These are phyloP conservation scores for Pythium insidiosum DNA, from an alignment of 352 stramenopile genomes.

Conservation along the genomic window DNA sequence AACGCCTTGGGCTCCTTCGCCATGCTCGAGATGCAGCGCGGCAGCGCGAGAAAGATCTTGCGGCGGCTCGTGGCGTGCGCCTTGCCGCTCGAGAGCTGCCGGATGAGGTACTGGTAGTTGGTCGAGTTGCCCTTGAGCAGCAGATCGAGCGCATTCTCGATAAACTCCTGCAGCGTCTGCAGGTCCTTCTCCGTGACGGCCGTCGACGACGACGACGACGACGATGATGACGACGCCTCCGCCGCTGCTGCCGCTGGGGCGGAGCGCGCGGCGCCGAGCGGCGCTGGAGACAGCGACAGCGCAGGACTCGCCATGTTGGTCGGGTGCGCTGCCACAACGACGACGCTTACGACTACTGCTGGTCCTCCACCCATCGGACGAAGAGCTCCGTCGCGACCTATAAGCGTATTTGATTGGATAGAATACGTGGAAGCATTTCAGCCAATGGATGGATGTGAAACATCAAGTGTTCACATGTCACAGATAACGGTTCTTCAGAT, in stretches of 20 bases:
- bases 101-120: constrained; percentile 71
- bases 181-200: constrained; percentile 42
- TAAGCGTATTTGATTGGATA: no score
- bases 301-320: no score
- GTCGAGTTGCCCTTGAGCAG: constrained; percentile 79
- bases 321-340: no score
- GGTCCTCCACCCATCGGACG: no score
- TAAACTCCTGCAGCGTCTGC: constrained; percentile 66
- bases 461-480: no score
- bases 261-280: no score
- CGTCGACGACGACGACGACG: constrained; percentile 6
- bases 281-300: no score
- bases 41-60: constrained; percentile 68
- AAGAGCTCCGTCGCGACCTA: no score
- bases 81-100: constrained; percentile 36
- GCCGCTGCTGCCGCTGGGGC: constrained; percentile 25
- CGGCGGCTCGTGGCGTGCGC: constrained; percentile 34
- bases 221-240: constrained; percentile 6
- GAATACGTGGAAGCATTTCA: no score
- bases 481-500: no score
- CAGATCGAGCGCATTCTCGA: constrained; percentile 77
- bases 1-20: constrained; percentile 64
- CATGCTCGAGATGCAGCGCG: constrained; percentile 69
- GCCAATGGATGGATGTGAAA: no score
- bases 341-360: no score